Evolutionary conservation across 2,329 filamentous ascomycete genomes (phyloP).

Genomic region (Dactylellina drechsleri): DNA sequence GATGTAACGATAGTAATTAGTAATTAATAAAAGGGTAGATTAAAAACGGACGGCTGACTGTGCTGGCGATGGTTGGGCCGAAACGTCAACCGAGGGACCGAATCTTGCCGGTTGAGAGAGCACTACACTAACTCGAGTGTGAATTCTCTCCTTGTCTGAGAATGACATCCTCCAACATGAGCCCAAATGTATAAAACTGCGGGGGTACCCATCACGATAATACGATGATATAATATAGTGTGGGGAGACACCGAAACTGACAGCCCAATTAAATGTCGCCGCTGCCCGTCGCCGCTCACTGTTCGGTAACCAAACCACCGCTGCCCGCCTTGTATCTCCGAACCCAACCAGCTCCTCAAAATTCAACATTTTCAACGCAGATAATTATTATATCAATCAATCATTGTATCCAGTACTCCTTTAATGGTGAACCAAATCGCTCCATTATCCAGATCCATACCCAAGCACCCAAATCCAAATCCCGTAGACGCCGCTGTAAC

Average conservation of each 20-base stretch:
- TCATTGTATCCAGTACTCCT: background rate
- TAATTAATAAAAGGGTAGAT: too few relatives aligned
- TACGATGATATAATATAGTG: too few relatives aligned
- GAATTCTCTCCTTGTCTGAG: too few relatives aligned
- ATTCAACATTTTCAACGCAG: background rate
- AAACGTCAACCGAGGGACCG: conserved; percentile 45
- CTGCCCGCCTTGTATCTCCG: background rate
- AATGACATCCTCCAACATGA: too few relatives aligned
- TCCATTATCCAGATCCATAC: too few relatives aligned
- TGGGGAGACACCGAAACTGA: too few relatives aligned
- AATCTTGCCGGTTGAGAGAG: conserved; percentile 34
- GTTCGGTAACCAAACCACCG: too few relatives aligned
- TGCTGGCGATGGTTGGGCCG: conserved; percentile 20
- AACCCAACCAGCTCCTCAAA: background rate
- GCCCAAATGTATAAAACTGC: too few relatives aligned
- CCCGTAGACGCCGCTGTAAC: conserved; percentile 7
- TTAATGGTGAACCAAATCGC: background rate
- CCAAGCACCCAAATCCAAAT: background rate
- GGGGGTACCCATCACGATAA: conserved; percentile 1
- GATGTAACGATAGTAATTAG: too few relatives aligned
- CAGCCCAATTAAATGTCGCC: too few relatives aligned
- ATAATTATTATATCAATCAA: background rate
- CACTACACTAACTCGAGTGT: too few relatives aligned
- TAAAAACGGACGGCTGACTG: background rate
- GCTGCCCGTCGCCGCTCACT: too few relatives aligned